Base-by-base conservation (phyloP, 164 flowering plant species). In the Malania oleifera region DNA sequence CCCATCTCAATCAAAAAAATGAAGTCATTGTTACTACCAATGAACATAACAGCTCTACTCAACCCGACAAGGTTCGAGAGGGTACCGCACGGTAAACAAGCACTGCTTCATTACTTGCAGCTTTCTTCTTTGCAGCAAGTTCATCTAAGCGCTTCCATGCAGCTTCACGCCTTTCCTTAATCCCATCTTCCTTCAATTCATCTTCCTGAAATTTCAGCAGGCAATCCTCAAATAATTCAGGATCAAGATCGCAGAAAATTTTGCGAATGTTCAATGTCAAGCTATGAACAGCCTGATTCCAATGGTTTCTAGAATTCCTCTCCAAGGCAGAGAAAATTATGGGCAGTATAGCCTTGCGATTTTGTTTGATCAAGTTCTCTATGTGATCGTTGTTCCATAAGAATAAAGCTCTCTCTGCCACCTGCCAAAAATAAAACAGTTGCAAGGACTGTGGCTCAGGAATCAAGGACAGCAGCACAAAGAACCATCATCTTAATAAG, bases 361-460 rank as follows among this genome's bases (percentile, higher is more conserved):
- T 80, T 61, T 85, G 85, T 63, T 75, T 83, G 55, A 87, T 81
- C 39, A 87, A 73, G 68, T 65, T 79, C 69, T 77, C 87, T 29
- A 87, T 77, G 64, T 87, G 95, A 61, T 85, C 83, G 43, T 85
- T 87, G 73, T 85, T 87, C 90, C 90, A 87, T 43, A 87, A 70
- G 67, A 84, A 84, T 70, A 84, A 65, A 54, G 90, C 86, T 63
- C 91, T 76, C 67, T 87, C 95, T 35, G 95, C 95, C 61, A 87
- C 95, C 95, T 87, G 72, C 49, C 61, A 47, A 31, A 31, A 9
- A 9, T 31, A 4, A 31, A 31, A 31, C 35, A 31, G 4, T n/a
- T n/a, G n/a, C n/a, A 4, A 31, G 4, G 35, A 31, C 6, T 31
- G 9, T 31, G 35, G 9, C 35, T 31, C 9, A 9, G 35, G 35